These are phyloP conservation scores for Mortierella hygrophila DNA, from an alignment of 192 early-diverging fungal genomes.

Conservation along the genomic window DNA sequence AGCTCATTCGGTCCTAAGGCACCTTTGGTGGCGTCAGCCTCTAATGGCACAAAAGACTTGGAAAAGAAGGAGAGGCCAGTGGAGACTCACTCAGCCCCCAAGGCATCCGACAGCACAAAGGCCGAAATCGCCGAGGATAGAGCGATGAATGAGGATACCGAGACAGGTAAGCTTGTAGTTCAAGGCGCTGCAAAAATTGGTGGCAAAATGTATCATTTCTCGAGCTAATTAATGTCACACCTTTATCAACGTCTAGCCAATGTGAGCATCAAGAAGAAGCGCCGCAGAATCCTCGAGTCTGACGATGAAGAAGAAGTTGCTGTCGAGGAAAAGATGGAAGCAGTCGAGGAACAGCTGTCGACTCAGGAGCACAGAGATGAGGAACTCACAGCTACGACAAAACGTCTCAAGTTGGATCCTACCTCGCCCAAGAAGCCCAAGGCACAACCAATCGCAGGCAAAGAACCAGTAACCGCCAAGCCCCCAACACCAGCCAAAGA, in stretches of 20 bases:
- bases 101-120: not conserved
- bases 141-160: constrained; percentile 24
- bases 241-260: not conserved
- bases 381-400: constrained; percentile 19
- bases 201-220: constrained; percentile 13
- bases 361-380: constrained; percentile 37
- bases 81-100: not conserved
- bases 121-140: not conserved
- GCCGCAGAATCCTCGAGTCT: constrained; percentile 24
- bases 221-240: not conserved
- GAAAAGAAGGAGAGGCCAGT: not conserved
- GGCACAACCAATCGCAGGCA: not conserved
- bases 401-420: constrained; percentile 43
- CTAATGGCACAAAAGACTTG: constrained; percentile 8
- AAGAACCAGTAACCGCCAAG: not conserved
- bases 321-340: constrained; percentile 6
- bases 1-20: constrained; percentile 50
- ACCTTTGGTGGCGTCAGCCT: constrained; percentile 42
- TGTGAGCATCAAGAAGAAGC: constrained; percentile 23
- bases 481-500: not conserved
- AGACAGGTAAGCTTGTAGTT: constrained; percentile 11
- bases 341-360: not conserved
- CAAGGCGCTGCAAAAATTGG: not conserved
- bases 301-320: constrained; percentile 32
- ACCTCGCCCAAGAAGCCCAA: constrained; percentile 27